Percentiles rank a stretch among this genome's conserved stretches.
phyloP scores from a whole-genome alignment of 331 rosid genomes.

The Acacia concinna region DNA sequence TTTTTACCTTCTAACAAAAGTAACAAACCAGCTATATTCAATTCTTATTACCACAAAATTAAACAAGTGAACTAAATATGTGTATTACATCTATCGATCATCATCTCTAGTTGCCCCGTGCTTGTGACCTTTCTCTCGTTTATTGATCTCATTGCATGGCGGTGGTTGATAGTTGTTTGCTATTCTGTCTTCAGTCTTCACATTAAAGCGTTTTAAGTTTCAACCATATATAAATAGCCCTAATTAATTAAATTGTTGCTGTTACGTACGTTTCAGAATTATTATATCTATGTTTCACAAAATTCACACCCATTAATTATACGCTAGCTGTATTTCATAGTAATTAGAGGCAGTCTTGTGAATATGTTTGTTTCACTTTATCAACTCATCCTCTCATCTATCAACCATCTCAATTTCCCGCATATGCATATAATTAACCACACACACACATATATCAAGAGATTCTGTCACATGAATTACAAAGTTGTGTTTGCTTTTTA shows the following conservation, averaged over 20 bases:
- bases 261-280: neutral
- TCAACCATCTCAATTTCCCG: neutral
- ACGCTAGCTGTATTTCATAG: neutral
- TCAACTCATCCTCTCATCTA: neutral
- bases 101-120: constrained; percentile 30
- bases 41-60: neutral
- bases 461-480: neutral
- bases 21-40: too few relatives aligned
- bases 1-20: neutral
- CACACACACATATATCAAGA: neutral
- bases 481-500: too few relatives aligned
- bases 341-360: neutral
- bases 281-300: neutral
- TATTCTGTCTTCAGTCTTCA: neutral
- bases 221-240: neutral
- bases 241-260: neutral
- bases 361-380: neutral
- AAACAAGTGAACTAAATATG: neutral
- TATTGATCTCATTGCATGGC: neutral
- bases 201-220: too few relatives aligned
- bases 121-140: constrained; percentile 1
- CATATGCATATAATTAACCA: neutral
- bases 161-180: neutral
- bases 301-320: neutral
- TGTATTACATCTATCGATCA: neutral